Conservation (phyloP, 2,329 filamentous ascomycete species). For the Aspergillus fumigatiaffinis region DNA sequence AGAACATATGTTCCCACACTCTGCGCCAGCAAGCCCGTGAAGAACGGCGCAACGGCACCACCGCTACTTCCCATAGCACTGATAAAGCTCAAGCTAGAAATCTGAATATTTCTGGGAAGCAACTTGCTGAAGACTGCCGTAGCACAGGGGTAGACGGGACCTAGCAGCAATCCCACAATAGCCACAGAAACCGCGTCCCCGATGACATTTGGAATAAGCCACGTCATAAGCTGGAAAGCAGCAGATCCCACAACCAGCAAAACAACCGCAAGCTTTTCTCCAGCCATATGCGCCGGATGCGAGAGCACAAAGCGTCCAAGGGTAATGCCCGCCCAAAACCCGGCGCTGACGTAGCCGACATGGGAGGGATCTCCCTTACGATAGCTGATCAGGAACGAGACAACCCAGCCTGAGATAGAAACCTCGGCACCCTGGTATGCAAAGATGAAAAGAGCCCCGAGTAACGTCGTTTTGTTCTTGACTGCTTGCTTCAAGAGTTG, state of each 20-base stretch:
- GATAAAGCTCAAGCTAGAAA: conserved; percentile 37
- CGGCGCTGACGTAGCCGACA: conserved; percentile 75
- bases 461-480: conserved; percentile 57
- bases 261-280: conserved; percentile 68
- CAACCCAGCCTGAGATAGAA: conserved; percentile 79
- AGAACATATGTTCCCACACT: conserved; percentile 46
- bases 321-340: conserved; percentile 69
- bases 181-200: conserved; percentile 64
- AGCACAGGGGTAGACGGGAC: conserved; percentile 75
- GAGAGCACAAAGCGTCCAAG: conserved; percentile 69
- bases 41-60: conserved; percentile 43
- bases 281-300: conserved; percentile 61
- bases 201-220: conserved; percentile 72
- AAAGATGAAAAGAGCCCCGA: conserved; percentile 79
- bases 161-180: conserved; percentile 69
- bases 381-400: conserved; percentile 73
- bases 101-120: conserved; percentile 36
- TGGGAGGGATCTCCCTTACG: conserved; percentile 64
- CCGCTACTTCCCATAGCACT: conserved; percentile 41
- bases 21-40: conserved; percentile 48
- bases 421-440: conserved; percentile 83
- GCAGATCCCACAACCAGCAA: conserved; percentile 58
- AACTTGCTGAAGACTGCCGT: conserved; percentile 57
- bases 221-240: conserved; percentile 70
- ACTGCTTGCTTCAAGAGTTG: conserved; percentile 47